A percentile compares a stretch with the other conserved stretches of the same genome.
phyloP scores from a whole-genome alignment of 768 basidiomycete genomes.

The Calocera cornea region DNA sequence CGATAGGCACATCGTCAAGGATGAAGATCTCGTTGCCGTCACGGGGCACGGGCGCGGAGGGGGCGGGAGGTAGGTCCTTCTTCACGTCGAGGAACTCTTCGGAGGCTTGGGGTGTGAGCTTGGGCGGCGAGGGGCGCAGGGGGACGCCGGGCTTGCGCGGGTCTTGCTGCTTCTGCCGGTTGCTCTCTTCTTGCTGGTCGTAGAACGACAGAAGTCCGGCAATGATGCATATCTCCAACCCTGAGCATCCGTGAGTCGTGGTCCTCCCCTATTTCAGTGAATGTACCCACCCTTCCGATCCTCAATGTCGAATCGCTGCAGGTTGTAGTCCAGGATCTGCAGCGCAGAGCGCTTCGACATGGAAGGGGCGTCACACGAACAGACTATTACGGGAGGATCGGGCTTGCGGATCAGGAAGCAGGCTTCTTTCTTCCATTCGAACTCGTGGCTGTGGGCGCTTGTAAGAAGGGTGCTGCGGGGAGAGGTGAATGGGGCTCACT shows the following conservation, averaged over 20 bases:
- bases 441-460: constrained; percentile 44
- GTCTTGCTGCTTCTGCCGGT: not conserved
- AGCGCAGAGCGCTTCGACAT: constrained; percentile 48
- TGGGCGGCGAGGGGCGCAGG: not conserved
- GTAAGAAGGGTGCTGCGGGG: not conserved
- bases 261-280: not conserved
- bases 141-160: not conserved
- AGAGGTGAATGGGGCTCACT: constrained; percentile 34
- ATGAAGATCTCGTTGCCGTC: constrained; percentile 5
- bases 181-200: constrained; percentile 41
- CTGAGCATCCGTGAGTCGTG: constrained; percentile 18
- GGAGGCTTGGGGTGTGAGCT: not conserved
- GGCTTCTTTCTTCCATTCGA: constrained; percentile 76
- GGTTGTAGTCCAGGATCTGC: constrained; percentile 75
- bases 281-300: constrained; percentile 45
- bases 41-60: not conserved
- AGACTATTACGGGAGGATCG: constrained; percentile 69
- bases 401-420: constrained; percentile 75
- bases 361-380: constrained; percentile 33
- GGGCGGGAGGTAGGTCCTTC: not conserved
- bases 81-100: not conserved
- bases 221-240: constrained; percentile 68
- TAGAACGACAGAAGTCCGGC: constrained; percentile 65
- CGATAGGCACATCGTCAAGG: not conserved
- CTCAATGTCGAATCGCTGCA: constrained; percentile 75